Conservation (phyloP, 2,329 filamentous ascomycete species). For the Monilinia fructicola region DNA sequence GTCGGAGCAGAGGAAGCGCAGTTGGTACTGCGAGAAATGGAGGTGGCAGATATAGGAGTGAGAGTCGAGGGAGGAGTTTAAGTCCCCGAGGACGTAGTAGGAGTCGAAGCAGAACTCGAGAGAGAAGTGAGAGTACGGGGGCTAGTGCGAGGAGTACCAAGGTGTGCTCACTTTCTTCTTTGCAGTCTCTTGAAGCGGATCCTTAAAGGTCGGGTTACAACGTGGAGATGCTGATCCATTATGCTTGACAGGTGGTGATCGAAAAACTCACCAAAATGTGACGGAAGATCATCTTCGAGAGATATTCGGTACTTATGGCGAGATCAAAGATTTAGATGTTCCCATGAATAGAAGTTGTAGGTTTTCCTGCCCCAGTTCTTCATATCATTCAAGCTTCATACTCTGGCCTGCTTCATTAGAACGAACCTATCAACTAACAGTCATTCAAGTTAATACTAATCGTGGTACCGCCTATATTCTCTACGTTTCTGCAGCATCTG, state of each 20-base stretch:
- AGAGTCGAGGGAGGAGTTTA: constrained; percentile 37
- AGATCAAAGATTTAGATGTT: constrained; percentile 82
- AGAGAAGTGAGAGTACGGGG: constrained; percentile 38
- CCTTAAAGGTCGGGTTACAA: constrained; percentile 25
- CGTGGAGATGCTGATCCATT: constrained; percentile 43
- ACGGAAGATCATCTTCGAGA: constrained; percentile 84
- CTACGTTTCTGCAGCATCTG: constrained; percentile 72
- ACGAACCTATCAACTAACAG: constrained; percentile 31
- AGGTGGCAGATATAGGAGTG: constrained; percentile 30
- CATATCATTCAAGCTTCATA: neutral
- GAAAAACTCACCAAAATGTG: constrained; percentile 96
- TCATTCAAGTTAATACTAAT: constrained; percentile 71
- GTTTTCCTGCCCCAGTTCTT: constrained; percentile 36
- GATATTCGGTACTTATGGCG: constrained; percentile 87
- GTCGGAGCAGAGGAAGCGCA: constrained; percentile 24
- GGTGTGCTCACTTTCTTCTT: constrained; percentile 40
- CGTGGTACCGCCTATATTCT: constrained; percentile 92
- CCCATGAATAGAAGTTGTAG: constrained; percentile 84
- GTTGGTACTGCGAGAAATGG: constrained; percentile 7
- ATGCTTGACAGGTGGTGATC: constrained; percentile 69
- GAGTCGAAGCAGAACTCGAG: constrained; percentile 8
- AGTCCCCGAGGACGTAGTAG: constrained; percentile 38
- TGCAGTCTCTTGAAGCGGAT: neutral
- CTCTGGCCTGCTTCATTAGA: constrained; percentile 2
- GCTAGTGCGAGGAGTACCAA: constrained; percentile 51